Evolutionary conservation across 2,329 filamentous ascomycete species (phyloP).

Genomic region (Lecanicillium sp.): DNA sequence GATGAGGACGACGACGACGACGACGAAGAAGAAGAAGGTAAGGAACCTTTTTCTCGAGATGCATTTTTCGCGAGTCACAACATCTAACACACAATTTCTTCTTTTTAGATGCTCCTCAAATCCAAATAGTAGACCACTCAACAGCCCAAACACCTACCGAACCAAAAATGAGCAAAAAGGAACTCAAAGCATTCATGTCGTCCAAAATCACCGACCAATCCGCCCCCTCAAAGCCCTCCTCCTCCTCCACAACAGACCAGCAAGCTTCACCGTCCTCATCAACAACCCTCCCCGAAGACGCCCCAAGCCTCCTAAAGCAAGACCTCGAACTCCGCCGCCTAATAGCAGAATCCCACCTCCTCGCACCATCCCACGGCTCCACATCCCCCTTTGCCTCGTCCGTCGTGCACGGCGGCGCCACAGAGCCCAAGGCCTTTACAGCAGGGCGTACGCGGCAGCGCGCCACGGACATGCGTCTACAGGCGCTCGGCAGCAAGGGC

Average conservation of each 20-base stretch:
- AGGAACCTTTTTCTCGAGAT: background rate
- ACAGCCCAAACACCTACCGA: conserved; percentile 26
- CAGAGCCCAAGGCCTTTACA: conserved; percentile 33
- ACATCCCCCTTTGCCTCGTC: conserved; percentile 38
- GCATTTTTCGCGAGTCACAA: background rate
- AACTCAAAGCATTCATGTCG: conserved; percentile 69
- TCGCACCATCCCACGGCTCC: conserved; percentile 43
- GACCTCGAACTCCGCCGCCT: conserved; percentile 88
- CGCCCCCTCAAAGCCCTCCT: conserved; percentile 22
- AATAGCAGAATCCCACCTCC: conserved; percentile 83
- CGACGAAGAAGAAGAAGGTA: conserved; percentile 11
- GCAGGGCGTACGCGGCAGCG: conserved; percentile 68
- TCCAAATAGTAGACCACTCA: conserved; percentile 58
- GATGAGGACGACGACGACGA: conserved; percentile 12
- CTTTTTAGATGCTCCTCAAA: conserved; percentile 16
- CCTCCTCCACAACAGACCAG: conserved; percentile 12
- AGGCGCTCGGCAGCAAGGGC: conserved; percentile 67
- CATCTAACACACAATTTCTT: conserved; percentile 3
- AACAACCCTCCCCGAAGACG: conserved; percentile 43
- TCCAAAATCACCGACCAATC: conserved; percentile 39
- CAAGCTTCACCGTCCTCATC: conserved; percentile 15
- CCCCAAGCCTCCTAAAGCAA: conserved; percentile 69
- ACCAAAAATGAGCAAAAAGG: conserved; percentile 51
- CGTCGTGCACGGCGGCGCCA: conserved; percentile 23
- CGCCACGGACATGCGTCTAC: conserved; percentile 76